A percentile compares a stretch with the other conserved stretches of the same genome.
Conservation (phyloP, 805 yeast genomes). For the Spathaspora boniae region DNA sequence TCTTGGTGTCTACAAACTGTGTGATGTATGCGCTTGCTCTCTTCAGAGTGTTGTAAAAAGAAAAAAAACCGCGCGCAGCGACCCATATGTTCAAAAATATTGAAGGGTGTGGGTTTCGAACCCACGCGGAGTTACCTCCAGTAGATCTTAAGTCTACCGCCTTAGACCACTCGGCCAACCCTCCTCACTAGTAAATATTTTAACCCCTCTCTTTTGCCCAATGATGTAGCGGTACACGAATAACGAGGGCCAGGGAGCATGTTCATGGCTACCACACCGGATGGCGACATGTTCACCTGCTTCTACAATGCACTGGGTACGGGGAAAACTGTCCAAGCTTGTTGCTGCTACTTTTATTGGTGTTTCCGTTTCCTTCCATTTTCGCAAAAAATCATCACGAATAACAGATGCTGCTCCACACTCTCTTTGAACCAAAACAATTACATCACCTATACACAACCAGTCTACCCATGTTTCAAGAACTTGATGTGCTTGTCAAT, state of each 20-base stretch:
- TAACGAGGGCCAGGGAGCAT: too few species aligned
- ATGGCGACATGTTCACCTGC: background rate
- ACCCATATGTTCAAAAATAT: too few species aligned
- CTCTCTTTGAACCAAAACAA: slow-evolving; percentile 13
- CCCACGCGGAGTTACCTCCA: slow-evolving; percentile 50
- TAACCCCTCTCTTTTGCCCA: slow-evolving; percentile 15
- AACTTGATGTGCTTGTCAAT: slow-evolving; percentile 22
- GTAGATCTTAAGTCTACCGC: slow-evolving; percentile 50
- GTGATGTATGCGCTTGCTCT: too few species aligned
- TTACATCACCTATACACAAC: background rate
- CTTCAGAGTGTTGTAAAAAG: slow-evolving; percentile 1
- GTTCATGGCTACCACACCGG: background rate
- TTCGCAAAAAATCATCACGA: slow-evolving; percentile 16
- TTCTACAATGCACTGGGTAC: background rate
- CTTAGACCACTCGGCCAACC: slow-evolving; percentile 54
- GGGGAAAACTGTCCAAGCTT: background rate
- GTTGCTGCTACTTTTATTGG: background rate
- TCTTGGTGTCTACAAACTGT: too few species aligned
- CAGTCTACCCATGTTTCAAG: slow-evolving; percentile 10
- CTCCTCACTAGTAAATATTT: slow-evolving; percentile 26
- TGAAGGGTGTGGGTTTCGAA: slow-evolving; percentile 52
- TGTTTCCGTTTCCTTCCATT: too few species aligned
- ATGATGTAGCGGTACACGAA: too few species aligned
- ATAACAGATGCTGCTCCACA: slow-evolving; percentile 6
- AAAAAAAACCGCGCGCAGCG: slow-evolving; percentile 29